phyloP scores from a whole-genome alignment of 2,329 filamentous ascomycete species.

The Exophiala dermatitidis region DNA sequence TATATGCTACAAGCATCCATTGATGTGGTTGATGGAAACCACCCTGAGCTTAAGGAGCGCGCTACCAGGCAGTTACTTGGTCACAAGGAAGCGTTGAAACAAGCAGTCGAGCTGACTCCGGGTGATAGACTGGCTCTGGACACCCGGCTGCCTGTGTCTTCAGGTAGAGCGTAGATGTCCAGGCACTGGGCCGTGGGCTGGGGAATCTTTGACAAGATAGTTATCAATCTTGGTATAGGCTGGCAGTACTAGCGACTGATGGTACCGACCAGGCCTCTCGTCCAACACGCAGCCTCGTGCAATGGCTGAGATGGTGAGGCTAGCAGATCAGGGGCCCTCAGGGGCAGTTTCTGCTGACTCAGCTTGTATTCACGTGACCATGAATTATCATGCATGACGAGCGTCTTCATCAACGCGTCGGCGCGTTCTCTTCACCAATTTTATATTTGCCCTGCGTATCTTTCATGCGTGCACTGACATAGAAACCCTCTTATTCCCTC shows the following conservation, averaged over 20 bases:
- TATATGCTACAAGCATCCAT: constrained; percentile 54
- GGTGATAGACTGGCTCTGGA: constrained; percentile 55
- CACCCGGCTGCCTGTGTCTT: constrained; percentile 44
- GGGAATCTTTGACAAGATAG: background rate
- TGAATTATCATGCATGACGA: background rate
- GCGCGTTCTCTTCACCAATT: background rate
- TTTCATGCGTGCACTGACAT: background rate
- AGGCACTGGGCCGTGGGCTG: background rate
- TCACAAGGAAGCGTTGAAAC: constrained; percentile 50
- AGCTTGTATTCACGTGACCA: constrained; percentile 6
- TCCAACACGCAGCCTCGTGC: no score
- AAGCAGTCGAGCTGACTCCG: constrained; percentile 49
- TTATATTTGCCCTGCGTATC: background rate
- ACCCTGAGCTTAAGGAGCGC: constrained; percentile 47
- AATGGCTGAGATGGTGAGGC: no score
- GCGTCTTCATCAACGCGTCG: constrained; percentile 1
- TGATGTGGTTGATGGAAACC: constrained; percentile 47
- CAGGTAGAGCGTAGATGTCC: constrained; percentile 14
- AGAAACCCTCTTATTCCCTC: background rate
- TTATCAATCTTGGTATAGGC: background rate
- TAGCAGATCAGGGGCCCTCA: no score
- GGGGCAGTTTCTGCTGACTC: constrained; percentile 1
- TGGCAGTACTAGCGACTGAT: no score
- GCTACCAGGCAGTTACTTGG: constrained; percentile 50
- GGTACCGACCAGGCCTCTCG: no score